phyloP scores from a whole-genome alignment of 1,284 basidiomycete genomes.

The Cryptococcus hybrid region DNA sequence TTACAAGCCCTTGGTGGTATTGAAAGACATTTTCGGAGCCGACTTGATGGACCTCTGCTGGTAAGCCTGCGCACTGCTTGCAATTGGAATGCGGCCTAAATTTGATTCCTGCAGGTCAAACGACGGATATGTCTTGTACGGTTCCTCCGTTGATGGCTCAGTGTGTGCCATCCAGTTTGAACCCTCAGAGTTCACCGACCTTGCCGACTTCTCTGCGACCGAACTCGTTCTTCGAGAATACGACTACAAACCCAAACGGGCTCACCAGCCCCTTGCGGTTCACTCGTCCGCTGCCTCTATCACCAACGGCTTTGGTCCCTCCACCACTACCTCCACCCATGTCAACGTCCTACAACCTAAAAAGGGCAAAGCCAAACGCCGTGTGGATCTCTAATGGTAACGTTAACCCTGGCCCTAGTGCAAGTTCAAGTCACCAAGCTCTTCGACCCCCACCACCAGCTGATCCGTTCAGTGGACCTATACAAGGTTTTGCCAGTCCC shows the following conservation, averaged over 20 bases:
- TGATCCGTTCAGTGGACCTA: constrained; percentile 19
- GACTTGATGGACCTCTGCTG: constrained; percentile 96
- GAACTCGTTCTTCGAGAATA: constrained; percentile 76
- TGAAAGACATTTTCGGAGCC: constrained; percentile 89
- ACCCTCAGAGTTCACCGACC: constrained; percentile 73
- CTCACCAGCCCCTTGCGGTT: not conserved
- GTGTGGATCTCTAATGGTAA: constrained; percentile 9
- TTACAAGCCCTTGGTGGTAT: constrained; percentile 83
- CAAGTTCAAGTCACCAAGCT: not conserved
- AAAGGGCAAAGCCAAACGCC: constrained; percentile 17
- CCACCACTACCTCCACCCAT: constrained; percentile 9
- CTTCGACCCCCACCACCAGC: constrained; percentile 3
- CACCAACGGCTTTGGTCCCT: constrained; percentile 15
- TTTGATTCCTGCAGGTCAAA: constrained; percentile 62
- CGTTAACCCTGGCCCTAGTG: not conserved
- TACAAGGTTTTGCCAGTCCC: constrained; percentile 30
- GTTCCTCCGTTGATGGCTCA: constrained; percentile 93
- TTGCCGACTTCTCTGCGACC: constrained; percentile 71
- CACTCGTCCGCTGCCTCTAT: constrained; percentile 3
- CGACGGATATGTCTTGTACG: constrained; percentile 89
- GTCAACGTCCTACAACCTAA: constrained; percentile 34
- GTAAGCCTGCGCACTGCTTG: constrained; percentile 58
- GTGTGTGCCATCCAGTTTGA: constrained; percentile 85
- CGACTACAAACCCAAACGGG: constrained; percentile 55
- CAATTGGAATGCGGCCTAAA: constrained; percentile 1